Percentiles rank a stretch among this genome's conserved stretches.
Conservation (phyloP, 1,139 yeast genomes). For the Sugiyamaella neomexicana region DNA sequence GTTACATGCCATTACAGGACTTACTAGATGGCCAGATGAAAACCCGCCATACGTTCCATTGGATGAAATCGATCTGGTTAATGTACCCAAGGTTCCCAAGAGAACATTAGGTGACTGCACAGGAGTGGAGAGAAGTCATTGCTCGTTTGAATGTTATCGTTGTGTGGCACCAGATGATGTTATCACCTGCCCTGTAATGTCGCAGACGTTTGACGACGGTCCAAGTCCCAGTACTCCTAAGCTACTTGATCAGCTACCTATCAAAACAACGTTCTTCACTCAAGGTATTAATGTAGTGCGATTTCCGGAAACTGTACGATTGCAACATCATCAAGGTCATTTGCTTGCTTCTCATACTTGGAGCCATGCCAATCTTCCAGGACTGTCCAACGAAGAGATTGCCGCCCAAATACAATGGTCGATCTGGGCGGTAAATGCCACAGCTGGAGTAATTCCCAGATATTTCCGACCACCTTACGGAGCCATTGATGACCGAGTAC, state of each 20-base stretch:
- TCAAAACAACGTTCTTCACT: slow-evolving; percentile 75
- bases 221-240: slow-evolving; percentile 73
- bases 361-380: slow-evolving; percentile 85
- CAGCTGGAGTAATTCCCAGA: slow-evolving; percentile 82
- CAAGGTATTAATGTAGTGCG: slow-evolving; percentile 78
- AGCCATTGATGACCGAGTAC: slow-evolving; percentile 81
- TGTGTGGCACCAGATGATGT: slow-evolving; percentile 81
- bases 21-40: slow-evolving; percentile 76
- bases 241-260: slow-evolving; percentile 53
- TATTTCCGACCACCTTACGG: slow-evolving; percentile 98
- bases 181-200: slow-evolving; percentile 63
- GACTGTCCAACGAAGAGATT: slow-evolving; percentile 71
- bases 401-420: slow-evolving; percentile 94
- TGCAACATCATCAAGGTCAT: slow-evolving; percentile 64
- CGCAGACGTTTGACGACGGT: slow-evolving; percentile 95
- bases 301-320: slow-evolving; percentile 69
- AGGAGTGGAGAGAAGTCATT: slow-evolving; percentile 48
- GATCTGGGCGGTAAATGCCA: slow-evolving; percentile 97
- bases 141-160: slow-evolving; percentile 85
- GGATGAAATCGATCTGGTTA: slow-evolving; percentile 60
- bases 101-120: slow-evolving; percentile 66
- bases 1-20: slow-evolving; percentile 72
- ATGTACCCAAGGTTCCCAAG: slow-evolving; percentile 50
- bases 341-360: slow-evolving; percentile 88
- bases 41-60: slow-evolving; percentile 86